A percentile compares a stretch with the other conserved stretches of the same genome.
Conservation (phyloP, 768 basidiomycete genomes). For the Sarcodon aspratus region DNA sequence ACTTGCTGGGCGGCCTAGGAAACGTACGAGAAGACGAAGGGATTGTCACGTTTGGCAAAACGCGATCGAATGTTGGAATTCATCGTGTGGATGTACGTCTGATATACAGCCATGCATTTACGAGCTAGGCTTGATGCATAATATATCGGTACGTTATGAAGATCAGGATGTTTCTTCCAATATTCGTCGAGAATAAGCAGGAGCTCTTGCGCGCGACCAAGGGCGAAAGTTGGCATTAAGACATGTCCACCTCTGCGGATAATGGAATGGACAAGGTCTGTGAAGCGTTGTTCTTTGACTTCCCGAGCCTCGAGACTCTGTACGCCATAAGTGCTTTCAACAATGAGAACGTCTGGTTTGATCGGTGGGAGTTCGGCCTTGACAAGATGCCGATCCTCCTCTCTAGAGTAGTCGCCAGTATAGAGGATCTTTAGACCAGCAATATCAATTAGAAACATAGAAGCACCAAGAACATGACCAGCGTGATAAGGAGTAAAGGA, state of each 20-base stretch:
- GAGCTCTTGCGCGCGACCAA: slow-evolving; percentile 93
- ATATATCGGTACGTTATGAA: slow-evolving; percentile 93
- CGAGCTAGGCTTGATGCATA: slow-evolving; percentile 92
- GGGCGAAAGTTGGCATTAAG: slow-evolving; percentile 85
- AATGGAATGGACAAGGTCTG: slow-evolving; percentile 80
- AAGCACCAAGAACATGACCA: slow-evolving; percentile 95
- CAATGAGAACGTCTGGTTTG: slow-evolving; percentile 92
- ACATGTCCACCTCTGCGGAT: slow-evolving; percentile 91
- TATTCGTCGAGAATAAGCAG: slow-evolving; percentile 94
- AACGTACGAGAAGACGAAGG: slow-evolving; percentile 93
- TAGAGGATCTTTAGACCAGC: slow-evolving; percentile 93
- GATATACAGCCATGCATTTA: slow-evolving; percentile 98
- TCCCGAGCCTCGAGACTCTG: slow-evolving; percentile 84
- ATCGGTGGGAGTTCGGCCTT: slow-evolving; percentile 92
- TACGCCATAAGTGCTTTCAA: slow-evolving; percentile 96
- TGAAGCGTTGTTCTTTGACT: slow-evolving; percentile 91
- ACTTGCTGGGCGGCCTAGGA: slow-evolving; percentile 10
- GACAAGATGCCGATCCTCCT: slow-evolving; percentile 96
- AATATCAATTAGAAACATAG: slow-evolving; percentile 97
- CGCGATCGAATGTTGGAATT: slow-evolving; percentile 86
- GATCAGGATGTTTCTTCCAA: slow-evolving; percentile 92
- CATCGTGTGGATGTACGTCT: slow-evolving; percentile 98
- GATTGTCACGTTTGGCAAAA: slow-evolving; percentile 91
- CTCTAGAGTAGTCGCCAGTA: slow-evolving; percentile 98
- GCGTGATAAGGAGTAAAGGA: slow-evolving; percentile 98